Conservation (phyloP, 2,329 filamentous ascomycete genomes). For the Zymoseptoria tritici region DNA sequence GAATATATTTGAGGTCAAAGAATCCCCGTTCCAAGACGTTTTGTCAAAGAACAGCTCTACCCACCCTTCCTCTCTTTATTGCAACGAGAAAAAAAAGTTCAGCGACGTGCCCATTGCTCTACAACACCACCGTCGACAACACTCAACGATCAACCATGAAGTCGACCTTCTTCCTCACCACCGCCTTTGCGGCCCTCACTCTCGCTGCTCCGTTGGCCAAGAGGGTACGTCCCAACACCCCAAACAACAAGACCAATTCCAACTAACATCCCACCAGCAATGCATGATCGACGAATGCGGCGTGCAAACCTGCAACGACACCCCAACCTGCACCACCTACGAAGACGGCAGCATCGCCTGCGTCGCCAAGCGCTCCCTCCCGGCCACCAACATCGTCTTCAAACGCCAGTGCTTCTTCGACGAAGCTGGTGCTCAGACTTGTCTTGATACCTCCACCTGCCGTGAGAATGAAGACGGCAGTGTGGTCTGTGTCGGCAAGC, state of each 20-base stretch:
- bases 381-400: not conserved
- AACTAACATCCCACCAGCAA: conserved; percentile 2
- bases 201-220: not conserved
- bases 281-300: conserved; percentile 11
- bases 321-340: conserved; percentile 10
- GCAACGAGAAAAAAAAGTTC: not conserved
- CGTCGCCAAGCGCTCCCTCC: conserved; percentile 4
- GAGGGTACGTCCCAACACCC: not conserved
- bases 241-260: not conserved
- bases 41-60: not conserved
- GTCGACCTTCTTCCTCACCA: not conserved
- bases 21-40: not conserved
- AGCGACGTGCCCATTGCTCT: no score
- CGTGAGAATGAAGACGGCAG: conserved; percentile 4
- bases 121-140: not conserved
- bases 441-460: conserved; percentile 9
- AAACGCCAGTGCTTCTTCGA: conserved; percentile 13
- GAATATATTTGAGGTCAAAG: not conserved
- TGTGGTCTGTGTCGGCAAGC: conserved; percentile 7
- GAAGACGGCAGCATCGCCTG: conserved; percentile 8
- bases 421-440: conserved; percentile 5
- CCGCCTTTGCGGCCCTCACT: not conserved
- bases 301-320: conserved; percentile 11
- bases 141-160: not conserved
- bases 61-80: not conserved